These are phyloP conservation scores for Umbelopsis sp. DNA, from an alignment of 192 early-diverging fungal species.

Conservation along the genomic window DNA sequence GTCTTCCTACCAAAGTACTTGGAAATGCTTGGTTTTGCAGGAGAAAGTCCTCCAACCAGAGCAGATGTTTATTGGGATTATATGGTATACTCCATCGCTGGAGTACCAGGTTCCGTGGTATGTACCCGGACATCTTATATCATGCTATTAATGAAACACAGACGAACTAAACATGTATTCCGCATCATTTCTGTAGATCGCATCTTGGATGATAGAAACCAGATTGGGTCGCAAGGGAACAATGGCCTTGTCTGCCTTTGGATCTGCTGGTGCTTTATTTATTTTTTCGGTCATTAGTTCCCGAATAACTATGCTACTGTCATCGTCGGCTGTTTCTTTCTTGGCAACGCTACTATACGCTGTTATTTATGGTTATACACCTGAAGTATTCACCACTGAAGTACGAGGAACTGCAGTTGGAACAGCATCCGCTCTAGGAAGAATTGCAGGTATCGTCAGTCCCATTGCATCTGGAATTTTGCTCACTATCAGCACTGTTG, in stretches of 20 bases:
- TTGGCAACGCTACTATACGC: conserved; percentile 80
- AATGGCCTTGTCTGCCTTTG: conserved; percentile 77
- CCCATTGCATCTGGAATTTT: conserved; percentile 74
- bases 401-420: conserved; percentile 81
- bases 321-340: conserved; percentile 64
- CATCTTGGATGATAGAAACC: conserved; percentile 70
- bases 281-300: conserved; percentile 65
- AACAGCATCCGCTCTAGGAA: conserved; percentile 72
- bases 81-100: conserved; percentile 72
- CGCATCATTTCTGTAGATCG: conserved; percentile 30
- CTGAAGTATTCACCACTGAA: conserved; percentile 80
- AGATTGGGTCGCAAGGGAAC: conserved; percentile 75
- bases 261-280: conserved; percentile 66
- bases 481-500: conserved; percentile 51
- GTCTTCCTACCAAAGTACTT: conserved; percentile 82
- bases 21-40: conserved; percentile 52
- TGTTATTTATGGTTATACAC: conserved; percentile 85
- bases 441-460: conserved; percentile 73
- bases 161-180: neutral
- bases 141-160: neutral
- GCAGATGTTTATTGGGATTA: conserved; percentile 71
- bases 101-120: conserved; percentile 81
- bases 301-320: conserved; percentile 56
- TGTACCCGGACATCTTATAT: conserved; percentile 30
- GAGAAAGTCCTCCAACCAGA: conserved; percentile 33